Evolutionary conservation across 257 asterid genomes (phyloP), one percentile per base, ranked within the genome.

Genomic region (Solanum etuberosum): DNA sequence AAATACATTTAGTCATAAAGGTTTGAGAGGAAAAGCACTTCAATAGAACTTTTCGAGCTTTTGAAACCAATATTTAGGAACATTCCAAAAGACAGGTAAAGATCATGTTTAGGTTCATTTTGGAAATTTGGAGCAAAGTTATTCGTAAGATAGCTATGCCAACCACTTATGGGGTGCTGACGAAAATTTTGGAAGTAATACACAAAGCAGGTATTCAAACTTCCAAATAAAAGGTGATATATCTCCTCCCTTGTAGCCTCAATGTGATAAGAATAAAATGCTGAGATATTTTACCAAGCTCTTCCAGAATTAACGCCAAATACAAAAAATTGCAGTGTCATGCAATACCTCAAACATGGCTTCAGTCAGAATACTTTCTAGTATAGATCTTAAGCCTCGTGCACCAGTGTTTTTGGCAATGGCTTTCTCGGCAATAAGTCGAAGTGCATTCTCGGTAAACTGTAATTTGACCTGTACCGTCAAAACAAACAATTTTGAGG

Each of bases 311-410:
- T 46, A 46, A 48, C 7, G 85, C 85, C 85, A n/a, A 27, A 29
- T 14, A 43, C 27, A 46, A 18, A 27, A 16, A 46, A 32, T 27
- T 63, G 23, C 20, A 63, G 74, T 13, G 27, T 42, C 51, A 61
- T 23, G 76, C 35, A 70, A 38, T 93, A 95, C 98, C 98, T 93
- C 97, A 92, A 93, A 96, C 99, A 96, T 96, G 32, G 99, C 98
- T 91, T 94, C 99, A 0, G 98, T 96, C 90, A 96, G 89, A 85
- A 94, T 91, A 91, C 89, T 90, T 93, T 96, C 99, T 86, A 96
- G 84, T 88, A 96, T 95, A 89, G 99, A 92, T 92, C 99, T 93
- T 91, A 96, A 91, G 86, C 99, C 99, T 87, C 99, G 98, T 14
- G 98, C 99, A 83, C 99, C 99, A 12, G 98, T 96, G 88, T 91